A percentile compares a stretch with the other conserved stretches of the same genome.
Evolutionary conservation across 2,329 filamentous ascomycete genomes (phyloP).

Genomic region (Monosporascus sp.): DNA sequence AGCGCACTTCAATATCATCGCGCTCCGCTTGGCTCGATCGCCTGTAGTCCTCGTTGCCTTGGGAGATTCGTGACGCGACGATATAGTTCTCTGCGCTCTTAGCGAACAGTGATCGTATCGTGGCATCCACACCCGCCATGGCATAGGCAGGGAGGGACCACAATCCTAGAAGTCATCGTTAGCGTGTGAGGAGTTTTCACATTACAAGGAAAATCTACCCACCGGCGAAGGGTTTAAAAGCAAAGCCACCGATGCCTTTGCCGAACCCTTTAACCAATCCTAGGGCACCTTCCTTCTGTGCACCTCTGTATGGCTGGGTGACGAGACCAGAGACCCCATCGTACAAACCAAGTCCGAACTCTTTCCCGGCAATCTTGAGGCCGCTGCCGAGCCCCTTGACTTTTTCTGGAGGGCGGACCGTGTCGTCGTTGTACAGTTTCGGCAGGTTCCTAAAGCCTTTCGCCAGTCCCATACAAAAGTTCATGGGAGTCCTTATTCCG

Average conservation of each 20-base stretch:
- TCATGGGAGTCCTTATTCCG: conserved; percentile 76
- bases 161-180: conserved; percentile 36
- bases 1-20: conserved; percentile 58
- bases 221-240: conserved; percentile 79
- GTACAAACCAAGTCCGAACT: conserved; percentile 71
- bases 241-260: conserved; percentile 75
- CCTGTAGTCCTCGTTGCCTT: conserved; percentile 65
- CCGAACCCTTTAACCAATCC: conserved; percentile 76
- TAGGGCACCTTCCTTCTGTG: conserved; percentile 53
- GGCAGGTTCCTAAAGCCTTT: conserved; percentile 88
- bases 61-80: conserved; percentile 67
- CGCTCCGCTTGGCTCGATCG: conserved; percentile 53
- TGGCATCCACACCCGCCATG: conserved; percentile 76
- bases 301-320: conserved; percentile 69
- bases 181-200: not conserved
- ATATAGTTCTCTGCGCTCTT: conserved; percentile 74
- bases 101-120: conserved; percentile 66
- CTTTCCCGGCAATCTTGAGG: conserved; percentile 70
- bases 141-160: conserved; percentile 75
- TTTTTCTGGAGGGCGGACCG: conserved; percentile 70
- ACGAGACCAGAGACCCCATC: conserved; percentile 78
- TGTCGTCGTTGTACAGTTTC: conserved; percentile 78
- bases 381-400: conserved; percentile 75
- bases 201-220: conserved; percentile 22
- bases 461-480: conserved; percentile 76